Base-by-base conservation (phyloP, 108 stramenopile species). In the Tribonema minus region DNA sequence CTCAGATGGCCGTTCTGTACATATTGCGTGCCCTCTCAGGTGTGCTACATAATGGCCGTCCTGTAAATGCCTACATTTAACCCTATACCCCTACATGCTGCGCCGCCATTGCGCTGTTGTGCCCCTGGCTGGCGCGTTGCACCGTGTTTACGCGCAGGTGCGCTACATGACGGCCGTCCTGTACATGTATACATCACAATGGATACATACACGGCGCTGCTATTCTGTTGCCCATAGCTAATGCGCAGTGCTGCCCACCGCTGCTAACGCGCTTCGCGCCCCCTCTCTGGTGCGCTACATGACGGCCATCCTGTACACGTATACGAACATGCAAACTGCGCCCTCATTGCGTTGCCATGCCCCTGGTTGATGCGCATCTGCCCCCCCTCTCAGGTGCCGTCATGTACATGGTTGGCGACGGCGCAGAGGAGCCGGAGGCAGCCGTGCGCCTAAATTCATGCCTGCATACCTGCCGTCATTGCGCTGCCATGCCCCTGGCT, bases 1-100 rank as follows among this genome's bases (percentile, higher is more conserved):
- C n/a, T n/a, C n/a, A n/a, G n/a, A n/a, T n/a, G n/a, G n/a, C n/a
- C n/a, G n/a, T n/a, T n/a, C n/a, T n/a, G n/a, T n/a, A n/a, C n/a
- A n/a, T n/a, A n/a, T n/a, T n/a, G n/a, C n/a, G n/a, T n/a, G n/a
- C n/a, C n/a, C n/a, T 54, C 9, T n/a, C 93, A 93, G 86, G 93
- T 97, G 64, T 90, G 98, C 27, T 97, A 92, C 83, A 94, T 99
- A 64, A 93, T 91, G 67, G n/a, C n/a, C n/a, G n/a, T n/a, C n/a
- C 15, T 54, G 46, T 9, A 54, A 15, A 54, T 54, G 20, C 20
- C 9, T 54, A 54, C 20, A 20, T 54, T n/a, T n/a, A n/a, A n/a
- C n/a, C n/a, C n/a, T n/a, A n/a, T n/a, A n/a, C n/a, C 9, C 46
- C 9, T 54, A 20, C 20, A 54, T 54, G 46, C 46, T 54, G 46